Evolutionary conservation across 108 stramenopile genomes (phyloP).

Genomic region (Conticribra guillardii): DNA sequence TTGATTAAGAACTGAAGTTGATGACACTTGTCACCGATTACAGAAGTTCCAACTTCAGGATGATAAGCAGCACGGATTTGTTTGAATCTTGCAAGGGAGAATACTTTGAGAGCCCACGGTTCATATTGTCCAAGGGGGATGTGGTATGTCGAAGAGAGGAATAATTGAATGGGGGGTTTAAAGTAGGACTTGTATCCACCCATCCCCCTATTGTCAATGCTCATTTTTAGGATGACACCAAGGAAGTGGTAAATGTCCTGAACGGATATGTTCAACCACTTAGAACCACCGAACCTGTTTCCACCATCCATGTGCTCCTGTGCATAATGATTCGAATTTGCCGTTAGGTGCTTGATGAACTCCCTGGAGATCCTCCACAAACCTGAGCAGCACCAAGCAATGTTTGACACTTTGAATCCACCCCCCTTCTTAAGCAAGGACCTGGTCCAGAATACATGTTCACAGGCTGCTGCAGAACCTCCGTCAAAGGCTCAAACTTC

Average conservation of each 20-base stretch:
- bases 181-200: conserved; percentile 16
- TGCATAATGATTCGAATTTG: conserved; percentile 16
- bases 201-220: conserved; percentile 8
- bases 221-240: conserved; percentile 18
- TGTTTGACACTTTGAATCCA: too few relatives aligned
- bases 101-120: conserved; percentile 3
- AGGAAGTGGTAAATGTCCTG: conserved; percentile 2
- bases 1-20: too few relatives aligned
- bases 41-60: not conserved
- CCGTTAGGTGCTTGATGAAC: conserved; percentile 6
- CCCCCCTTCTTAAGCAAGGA: too few relatives aligned
- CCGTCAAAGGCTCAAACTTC: too few relatives aligned
- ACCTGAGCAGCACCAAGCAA: too few relatives aligned
- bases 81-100: not conserved
- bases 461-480: too few relatives aligned
- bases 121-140: not conserved
- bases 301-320: not conserved
- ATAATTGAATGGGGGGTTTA: not conserved
- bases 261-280: conserved; percentile 7
- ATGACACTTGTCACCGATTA: conserved; percentile 12
- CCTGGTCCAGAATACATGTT: too few relatives aligned
- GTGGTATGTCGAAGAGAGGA: not conserved
- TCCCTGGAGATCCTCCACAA: too few relatives aligned
- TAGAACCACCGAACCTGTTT: conserved; percentile 4
- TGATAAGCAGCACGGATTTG: conserved; percentile 21